A percentile compares a stretch with the other conserved stretches of the same genome.
These are phyloP conservation scores for Astrothelium subdiscretum DNA, from an alignment of 495 filamentous ascomycete species.

Conservation along the genomic window DNA sequence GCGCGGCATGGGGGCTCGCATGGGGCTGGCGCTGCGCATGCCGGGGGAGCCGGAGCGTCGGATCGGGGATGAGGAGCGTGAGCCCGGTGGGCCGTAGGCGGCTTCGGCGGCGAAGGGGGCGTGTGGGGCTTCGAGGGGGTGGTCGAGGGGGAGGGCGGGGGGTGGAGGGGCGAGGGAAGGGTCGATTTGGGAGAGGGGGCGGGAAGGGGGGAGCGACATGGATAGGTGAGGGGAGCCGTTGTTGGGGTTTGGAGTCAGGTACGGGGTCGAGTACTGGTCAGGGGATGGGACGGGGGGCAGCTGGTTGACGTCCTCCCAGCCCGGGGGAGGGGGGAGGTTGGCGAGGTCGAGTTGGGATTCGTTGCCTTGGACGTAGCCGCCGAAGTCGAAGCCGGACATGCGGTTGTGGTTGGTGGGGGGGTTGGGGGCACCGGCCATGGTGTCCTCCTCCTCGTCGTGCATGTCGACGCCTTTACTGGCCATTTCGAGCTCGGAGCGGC, in stretches of 20 bases:
- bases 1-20: not conserved
- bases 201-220: not conserved
- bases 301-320: not conserved
- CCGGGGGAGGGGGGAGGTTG: not conserved
- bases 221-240: not conserved
- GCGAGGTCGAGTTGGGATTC: not conserved
- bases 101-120: not conserved
- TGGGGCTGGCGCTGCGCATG: slow-evolving; percentile 9
- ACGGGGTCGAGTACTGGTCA: not conserved
- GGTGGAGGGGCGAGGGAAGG: not conserved
- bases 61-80: not conserved
- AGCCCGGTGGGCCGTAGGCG: not conserved
- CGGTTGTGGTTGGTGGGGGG: not conserved
- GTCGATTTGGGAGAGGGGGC: not conserved
- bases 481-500: not conserved
- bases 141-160: not conserved
- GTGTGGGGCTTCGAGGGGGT: not conserved
- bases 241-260: not conserved
- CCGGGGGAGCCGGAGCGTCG: not conserved
- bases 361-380: slow-evolving; percentile 1
- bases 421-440: not conserved
- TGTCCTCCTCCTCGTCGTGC: not conserved
- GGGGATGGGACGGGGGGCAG: not conserved
- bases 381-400: slow-evolving; percentile 1
- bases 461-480: not conserved